Base-by-base conservation (phyloP, 106 monocot species). In the Ottelia alismoides region DNA sequence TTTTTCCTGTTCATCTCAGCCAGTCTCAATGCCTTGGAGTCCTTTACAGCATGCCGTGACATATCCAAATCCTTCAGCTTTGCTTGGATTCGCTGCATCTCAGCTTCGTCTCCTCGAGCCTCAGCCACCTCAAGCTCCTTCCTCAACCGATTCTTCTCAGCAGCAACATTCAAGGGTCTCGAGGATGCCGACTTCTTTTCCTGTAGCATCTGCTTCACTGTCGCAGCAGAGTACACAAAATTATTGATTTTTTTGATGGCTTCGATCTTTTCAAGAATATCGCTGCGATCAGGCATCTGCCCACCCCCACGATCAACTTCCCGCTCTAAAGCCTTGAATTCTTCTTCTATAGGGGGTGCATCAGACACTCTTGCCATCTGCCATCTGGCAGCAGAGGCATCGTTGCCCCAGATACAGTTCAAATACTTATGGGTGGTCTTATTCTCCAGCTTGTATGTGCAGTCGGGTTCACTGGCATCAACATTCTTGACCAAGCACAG, bases 1-100 rank as follows among this genome's bases (percentile, higher is more conserved):
- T 93, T 93, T 60, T 62, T 87, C 56, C 72, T 73, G 57, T 93
- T 93, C 92, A 93, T 93, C 60, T 83, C 92, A 28, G 83, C 80
- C 27, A 93, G 55, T 44, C 69, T 77, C 21, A 72, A 79, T 51
- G 92, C 92, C 65, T 93, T 93, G 10, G 67, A 58, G 70, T 93
- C 74, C 23, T 74, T 78, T 56, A 68, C 73, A 2, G 64, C 22
- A 44, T 62, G 66, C 22, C 70, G 58, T 27, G 72, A 79, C 28
- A 55, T 65, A 14, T 79, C 72, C 51, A 93, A 49, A 54, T 83
- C 74, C 55, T 72, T 87, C 22, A 87, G 61, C 75, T 67, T 79
- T 11, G 54, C 54, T 14, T 56, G 31, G 40, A 87, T 75, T 62
- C 73, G 73, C n/a, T 73, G 74, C 47, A 79, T 65, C 61, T 93